Evolutionary conservation across 2,329 filamentous ascomycete species (phyloP).

Genomic region (Penicillium polonicum): DNA sequence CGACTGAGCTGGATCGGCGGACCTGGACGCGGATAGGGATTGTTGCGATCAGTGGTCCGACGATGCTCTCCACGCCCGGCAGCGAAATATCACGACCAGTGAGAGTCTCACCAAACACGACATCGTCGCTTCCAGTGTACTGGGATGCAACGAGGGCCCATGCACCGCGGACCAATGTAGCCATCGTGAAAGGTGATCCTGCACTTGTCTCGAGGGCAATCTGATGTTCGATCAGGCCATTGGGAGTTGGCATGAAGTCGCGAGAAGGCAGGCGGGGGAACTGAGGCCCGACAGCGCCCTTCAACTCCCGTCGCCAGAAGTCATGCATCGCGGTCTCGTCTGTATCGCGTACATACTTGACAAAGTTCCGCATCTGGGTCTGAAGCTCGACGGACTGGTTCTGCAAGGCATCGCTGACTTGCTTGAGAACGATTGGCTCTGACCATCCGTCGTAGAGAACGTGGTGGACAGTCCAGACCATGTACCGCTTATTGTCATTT

Average conservation of each 20-base stretch:
- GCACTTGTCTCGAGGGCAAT: conserved; percentile 28
- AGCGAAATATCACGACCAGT: conserved; percentile 50
- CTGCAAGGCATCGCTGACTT: conserved; percentile 32
- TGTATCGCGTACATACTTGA: conserved; percentile 48
- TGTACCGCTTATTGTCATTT: conserved; percentile 33
- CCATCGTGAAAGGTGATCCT: conserved; percentile 42
- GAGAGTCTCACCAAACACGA: conserved; percentile 52
- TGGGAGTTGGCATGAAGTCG: conserved; percentile 47
- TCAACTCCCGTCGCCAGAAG: conserved; percentile 51
- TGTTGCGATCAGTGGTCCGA: conserved; percentile 51
- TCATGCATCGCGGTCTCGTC: conserved; percentile 43
- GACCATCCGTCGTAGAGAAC: conserved; percentile 54
- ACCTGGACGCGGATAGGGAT: conserved; percentile 48
- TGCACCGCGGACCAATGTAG: conserved; percentile 50
- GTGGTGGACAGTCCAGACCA: conserved; percentile 54
- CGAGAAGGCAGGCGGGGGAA: conserved; percentile 52
- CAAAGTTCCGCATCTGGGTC: conserved; percentile 48
- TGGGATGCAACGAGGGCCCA: conserved; percentile 50
- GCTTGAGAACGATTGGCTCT: conserved; percentile 38
- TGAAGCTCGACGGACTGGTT: conserved; percentile 16
- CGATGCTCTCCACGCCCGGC: conserved; percentile 48
- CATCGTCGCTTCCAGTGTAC: conserved; percentile 47
- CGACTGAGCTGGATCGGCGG: conserved; percentile 26
- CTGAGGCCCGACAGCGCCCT: conserved; percentile 48
- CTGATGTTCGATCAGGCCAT: conserved; percentile 47